Conservation (phyloP, 495 filamentous ascomycete genomes). For the Lepidopterella palustris region DNA sequence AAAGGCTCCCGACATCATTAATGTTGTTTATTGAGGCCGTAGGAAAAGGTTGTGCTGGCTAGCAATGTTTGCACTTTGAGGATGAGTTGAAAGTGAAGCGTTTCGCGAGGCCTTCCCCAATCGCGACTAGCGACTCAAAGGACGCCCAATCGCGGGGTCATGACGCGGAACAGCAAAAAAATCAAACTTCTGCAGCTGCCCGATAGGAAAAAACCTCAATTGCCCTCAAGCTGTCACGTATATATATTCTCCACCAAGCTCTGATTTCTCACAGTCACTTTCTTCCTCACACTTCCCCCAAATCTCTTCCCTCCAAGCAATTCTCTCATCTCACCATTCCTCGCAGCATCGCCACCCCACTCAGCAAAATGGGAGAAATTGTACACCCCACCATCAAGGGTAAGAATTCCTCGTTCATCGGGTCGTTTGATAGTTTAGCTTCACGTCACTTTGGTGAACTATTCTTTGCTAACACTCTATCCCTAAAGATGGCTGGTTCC, state of each 20-base stretch:
- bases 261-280: background rate
- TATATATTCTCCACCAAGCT: background rate
- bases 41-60: background rate
- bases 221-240: background rate
- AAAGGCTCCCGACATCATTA: background rate
- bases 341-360: background rate
- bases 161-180: slow-evolving; percentile 6
- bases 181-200: background rate
- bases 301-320: background rate
- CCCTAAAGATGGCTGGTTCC: slow-evolving; percentile 93
- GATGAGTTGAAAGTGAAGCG: too few species aligned
- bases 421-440: background rate
- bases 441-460: background rate
- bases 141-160: background rate
- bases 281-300: background rate
- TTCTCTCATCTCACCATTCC: too few species aligned
- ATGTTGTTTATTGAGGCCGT: background rate
- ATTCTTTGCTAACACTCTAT: slow-evolving; percentile 2
- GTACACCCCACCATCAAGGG: slow-evolving; percentile 59
- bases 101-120: background rate
- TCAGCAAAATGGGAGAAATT: slow-evolving; percentile 42
- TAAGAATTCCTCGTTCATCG: slow-evolving; percentile 31
- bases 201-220: slow-evolving; percentile 7
- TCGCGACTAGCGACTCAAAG: background rate
- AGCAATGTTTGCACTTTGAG: too few species aligned